Evolutionary conservation across 2,329 filamentous ascomycete genomes (phyloP).

Genomic region (Tolypocladium inflatum): DNA sequence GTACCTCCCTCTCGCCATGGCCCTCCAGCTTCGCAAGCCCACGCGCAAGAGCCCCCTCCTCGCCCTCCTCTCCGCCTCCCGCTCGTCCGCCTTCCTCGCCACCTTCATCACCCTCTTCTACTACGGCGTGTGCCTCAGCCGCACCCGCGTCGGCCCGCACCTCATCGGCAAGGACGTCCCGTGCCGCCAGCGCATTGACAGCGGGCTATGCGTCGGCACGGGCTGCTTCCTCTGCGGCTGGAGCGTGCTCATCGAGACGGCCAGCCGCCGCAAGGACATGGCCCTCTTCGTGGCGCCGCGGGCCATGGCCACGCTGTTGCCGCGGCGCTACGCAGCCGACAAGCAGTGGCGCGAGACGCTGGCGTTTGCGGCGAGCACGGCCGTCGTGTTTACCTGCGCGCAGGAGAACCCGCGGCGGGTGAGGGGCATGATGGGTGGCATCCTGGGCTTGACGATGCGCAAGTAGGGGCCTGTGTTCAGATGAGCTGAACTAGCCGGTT

Average conservation of each 20-base stretch:
- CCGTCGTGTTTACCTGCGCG: slow-evolving; percentile 60
- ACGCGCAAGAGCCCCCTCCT: slow-evolving; percentile 35
- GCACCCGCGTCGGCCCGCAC: slow-evolving; percentile 63
- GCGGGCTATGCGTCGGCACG: slow-evolving; percentile 57
- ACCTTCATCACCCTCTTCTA: slow-evolving; percentile 73
- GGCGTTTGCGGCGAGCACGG: slow-evolving; percentile 58
- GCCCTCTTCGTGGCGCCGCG: slow-evolving; percentile 73
- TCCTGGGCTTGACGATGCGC: slow-evolving; percentile 43
- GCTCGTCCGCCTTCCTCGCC: slow-evolving; percentile 70
- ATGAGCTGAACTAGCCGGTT: background rate
- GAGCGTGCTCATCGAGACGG: slow-evolving; percentile 67
- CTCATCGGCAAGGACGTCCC: slow-evolving; percentile 46
- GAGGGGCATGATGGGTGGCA: slow-evolving; percentile 56
- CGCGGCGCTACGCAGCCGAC: slow-evolving; percentile 53
- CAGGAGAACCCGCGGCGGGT: slow-evolving; percentile 54
- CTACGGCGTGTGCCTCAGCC: slow-evolving; percentile 71
- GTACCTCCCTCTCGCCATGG: slow-evolving; percentile 65
- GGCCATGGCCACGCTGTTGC: slow-evolving; percentile 65
- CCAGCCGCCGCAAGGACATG: slow-evolving; percentile 60
- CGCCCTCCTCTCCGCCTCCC: slow-evolving; percentile 50
- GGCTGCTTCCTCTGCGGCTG: slow-evolving; percentile 73
- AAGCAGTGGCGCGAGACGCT: slow-evolving; percentile 59
- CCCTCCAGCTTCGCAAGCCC: slow-evolving; percentile 45
- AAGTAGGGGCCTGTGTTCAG: slow-evolving; percentile 10
- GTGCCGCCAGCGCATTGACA: slow-evolving; percentile 43